phyloP scores from a whole-genome alignment of 2,329 filamentous ascomycete species.

The Thelonectria rubi region DNA sequence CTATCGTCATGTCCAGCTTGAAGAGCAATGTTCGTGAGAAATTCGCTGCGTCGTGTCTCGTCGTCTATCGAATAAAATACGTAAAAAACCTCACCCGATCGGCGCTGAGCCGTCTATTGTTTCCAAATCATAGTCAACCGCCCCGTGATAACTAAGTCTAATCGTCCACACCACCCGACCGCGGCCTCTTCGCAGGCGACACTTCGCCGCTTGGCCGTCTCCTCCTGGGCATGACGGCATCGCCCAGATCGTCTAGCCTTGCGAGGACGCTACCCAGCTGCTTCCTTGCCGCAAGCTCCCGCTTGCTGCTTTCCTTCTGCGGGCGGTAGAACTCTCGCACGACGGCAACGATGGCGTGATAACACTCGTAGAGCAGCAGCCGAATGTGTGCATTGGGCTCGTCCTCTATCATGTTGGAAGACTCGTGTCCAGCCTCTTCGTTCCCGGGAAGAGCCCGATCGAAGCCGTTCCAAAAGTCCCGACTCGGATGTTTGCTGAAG shows the following conservation, averaged over 20 bases:
- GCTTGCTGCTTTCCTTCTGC: slow-evolving; percentile 55
- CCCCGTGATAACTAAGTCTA: slow-evolving; percentile 8
- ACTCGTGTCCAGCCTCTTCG: slow-evolving; percentile 4
- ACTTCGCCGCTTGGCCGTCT: slow-evolving; percentile 52
- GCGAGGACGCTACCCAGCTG: slow-evolving; percentile 58
- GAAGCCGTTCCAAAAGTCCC: slow-evolving; percentile 60
- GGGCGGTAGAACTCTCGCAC: slow-evolving; percentile 66
- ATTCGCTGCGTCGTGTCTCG: slow-evolving; percentile 19
- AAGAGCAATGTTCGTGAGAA: slow-evolving; percentile 13
- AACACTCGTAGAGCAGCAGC: slow-evolving; percentile 66
- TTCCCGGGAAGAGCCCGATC: slow-evolving; percentile 35
- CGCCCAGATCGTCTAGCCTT: slow-evolving; percentile 54
- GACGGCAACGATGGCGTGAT: slow-evolving; percentile 62
- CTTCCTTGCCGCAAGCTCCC: slow-evolving; percentile 63
- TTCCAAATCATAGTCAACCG: not conserved
- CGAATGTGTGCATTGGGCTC: slow-evolving; percentile 55
- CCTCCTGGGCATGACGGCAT: slow-evolving; percentile 41
- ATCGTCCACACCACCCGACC: slow-evolving; percentile 40
- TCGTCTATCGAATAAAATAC: slow-evolving; percentile 9
- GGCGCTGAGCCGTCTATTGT: not conserved
- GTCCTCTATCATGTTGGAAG: slow-evolving; percentile 52
- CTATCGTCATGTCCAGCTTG: slow-evolving; percentile 11
- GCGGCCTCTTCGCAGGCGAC: slow-evolving; percentile 57
- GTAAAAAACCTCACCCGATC: not conserved
- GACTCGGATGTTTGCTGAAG: slow-evolving; percentile 56